Evolutionary conservation across 495 filamentous ascomycete species (phyloP).

Genomic region (Trypethelium eluteriae): DNA sequence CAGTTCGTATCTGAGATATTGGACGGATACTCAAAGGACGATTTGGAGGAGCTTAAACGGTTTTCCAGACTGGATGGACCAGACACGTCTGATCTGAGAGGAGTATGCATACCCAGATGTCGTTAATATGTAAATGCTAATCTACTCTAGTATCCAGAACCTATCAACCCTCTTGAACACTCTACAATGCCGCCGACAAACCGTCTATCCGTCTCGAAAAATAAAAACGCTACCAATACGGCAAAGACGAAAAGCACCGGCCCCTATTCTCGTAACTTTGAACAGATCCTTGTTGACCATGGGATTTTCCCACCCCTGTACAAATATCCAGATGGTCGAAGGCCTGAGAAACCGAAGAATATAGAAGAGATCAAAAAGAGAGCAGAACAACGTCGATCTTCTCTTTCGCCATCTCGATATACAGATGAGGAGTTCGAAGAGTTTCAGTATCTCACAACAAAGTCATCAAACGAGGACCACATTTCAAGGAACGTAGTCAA

Average conservation of each 20-base stretch:
- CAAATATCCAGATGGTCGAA: constrained; percentile 8
- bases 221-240: neutral
- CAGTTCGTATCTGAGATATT: neutral
- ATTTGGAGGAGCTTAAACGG: constrained; percentile 16
- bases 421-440: neutral
- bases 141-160: neutral
- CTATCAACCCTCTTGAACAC: neutral
- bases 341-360: constrained; percentile 6
- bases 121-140: neutral
- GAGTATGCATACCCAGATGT: constrained; percentile 3
- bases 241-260: constrained; percentile 4
- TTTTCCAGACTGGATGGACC: constrained; percentile 28
- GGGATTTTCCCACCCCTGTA: neutral
- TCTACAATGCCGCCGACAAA: neutral
- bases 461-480: constrained; percentile 1
- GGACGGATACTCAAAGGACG: neutral
- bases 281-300: neutral
- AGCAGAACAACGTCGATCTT: neutral
- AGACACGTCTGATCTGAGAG: constrained; percentile 23
- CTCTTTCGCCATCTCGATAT: constrained; percentile 13
- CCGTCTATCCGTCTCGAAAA: neutral
- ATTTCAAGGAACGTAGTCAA: neutral
- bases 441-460: neutral
- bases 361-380: neutral
- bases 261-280: neutral